Percentiles rank a stretch among this genome's conserved stretches.
Conservation (phyloP, 352 stramenopile genomes). For the Phytophthora pistaciae region DNA sequence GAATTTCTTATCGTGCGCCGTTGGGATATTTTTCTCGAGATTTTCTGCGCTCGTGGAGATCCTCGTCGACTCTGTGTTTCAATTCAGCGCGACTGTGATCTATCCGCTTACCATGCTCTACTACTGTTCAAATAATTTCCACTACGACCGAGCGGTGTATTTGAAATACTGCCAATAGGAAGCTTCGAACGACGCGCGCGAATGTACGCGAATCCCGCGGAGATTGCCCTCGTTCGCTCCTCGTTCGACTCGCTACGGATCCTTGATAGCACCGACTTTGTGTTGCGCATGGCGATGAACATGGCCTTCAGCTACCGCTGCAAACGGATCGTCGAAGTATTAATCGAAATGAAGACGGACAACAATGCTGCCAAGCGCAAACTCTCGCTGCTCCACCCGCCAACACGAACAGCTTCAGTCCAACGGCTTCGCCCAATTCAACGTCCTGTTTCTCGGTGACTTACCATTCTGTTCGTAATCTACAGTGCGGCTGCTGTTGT, state of each 20-base stretch:
- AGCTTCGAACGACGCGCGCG: conserved; percentile 43
- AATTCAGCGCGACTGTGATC: conserved; percentile 38
- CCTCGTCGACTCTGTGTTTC: conserved; percentile 45
- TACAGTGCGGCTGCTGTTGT: conserved; percentile 21
- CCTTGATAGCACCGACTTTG: conserved; percentile 23
- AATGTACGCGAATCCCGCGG: conserved; percentile 36
- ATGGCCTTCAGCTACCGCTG: conserved; percentile 44
- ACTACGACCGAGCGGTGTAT: conserved; percentile 38
- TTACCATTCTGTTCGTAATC: conserved; percentile 22
- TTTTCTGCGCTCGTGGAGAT: conserved; percentile 37
- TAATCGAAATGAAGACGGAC: conserved; percentile 18
- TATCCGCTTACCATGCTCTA: conserved; percentile 37
- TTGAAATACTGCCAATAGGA: conserved; percentile 28
- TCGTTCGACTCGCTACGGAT: conserved; percentile 48
- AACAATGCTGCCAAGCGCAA: background rate
- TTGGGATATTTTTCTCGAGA: conserved; percentile 7
- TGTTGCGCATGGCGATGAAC: conserved; percentile 46
- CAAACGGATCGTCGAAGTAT: conserved; percentile 42
- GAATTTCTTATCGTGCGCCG: conserved; percentile 27
- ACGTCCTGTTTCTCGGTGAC: conserved; percentile 2
- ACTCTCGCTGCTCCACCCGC: background rate
- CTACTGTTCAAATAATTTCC: conserved; percentile 34
- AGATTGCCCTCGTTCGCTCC: conserved; percentile 37
- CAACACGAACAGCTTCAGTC: background rate
- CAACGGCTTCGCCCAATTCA: background rate